phyloP scores from a whole-genome alignment of 2,329 filamentous ascomycete genomes.

The Aspergillus novofumigatus region DNA sequence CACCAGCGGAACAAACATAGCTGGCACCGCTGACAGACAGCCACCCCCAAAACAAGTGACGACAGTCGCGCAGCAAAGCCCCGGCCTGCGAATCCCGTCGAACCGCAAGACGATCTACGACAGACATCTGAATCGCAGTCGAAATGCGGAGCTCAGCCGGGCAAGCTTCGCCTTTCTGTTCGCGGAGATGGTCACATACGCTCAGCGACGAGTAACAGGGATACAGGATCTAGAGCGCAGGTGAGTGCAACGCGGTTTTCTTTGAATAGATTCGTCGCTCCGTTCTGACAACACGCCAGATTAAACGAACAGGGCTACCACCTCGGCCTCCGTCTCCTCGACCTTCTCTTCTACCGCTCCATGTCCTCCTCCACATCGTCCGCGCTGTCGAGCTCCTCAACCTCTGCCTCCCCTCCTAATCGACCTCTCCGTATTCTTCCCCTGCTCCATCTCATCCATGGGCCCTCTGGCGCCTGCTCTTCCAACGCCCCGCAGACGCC shows the following conservation, averaged over 20 bases:
- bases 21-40: slow-evolving; percentile 14
- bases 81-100: slow-evolving; percentile 76
- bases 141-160: slow-evolving; percentile 83
- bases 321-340: slow-evolving; percentile 88
- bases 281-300: slow-evolving; percentile 42
- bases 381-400: slow-evolving; percentile 78
- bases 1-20: slow-evolving; percentile 10
- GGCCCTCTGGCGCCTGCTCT: slow-evolving; percentile 90
- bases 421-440: slow-evolving; percentile 84
- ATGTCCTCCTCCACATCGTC: slow-evolving; percentile 76
- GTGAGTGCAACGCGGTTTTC: slow-evolving; percentile 46
- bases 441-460: slow-evolving; percentile 92
- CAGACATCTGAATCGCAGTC: slow-evolving; percentile 83
- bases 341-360: slow-evolving; percentile 85
- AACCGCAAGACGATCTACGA: slow-evolving; percentile 98
- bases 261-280: not conserved
- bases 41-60: slow-evolving; percentile 43
- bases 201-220: slow-evolving; percentile 82
- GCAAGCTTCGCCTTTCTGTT: slow-evolving; percentile 95
- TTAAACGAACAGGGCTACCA: slow-evolving; percentile 90
- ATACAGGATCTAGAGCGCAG: slow-evolving; percentile 91
- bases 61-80: slow-evolving; percentile 42
- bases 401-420: slow-evolving; percentile 62
- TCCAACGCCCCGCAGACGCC: slow-evolving; percentile 83
- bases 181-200: slow-evolving; percentile 93